These are phyloP conservation scores for Sporisorium sorghi DNA, from an alignment of 1,284 basidiomycete species.

Conservation along the genomic window DNA sequence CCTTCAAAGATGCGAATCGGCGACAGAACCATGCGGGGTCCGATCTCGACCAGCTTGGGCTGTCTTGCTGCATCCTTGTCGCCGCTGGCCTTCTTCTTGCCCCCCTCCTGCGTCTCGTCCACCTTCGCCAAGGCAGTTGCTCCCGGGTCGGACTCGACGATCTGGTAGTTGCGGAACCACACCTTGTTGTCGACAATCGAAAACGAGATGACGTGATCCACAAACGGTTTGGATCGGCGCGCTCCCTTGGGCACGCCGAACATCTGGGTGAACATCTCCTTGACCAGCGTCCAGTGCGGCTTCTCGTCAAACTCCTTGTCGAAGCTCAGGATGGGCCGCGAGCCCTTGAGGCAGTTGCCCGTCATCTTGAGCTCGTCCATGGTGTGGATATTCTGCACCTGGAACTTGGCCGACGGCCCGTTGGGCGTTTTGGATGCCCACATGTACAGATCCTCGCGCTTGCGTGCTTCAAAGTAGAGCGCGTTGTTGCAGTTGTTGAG, in stretches of 20 bases:
- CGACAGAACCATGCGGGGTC: constrained; percentile 94
- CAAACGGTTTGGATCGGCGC: constrained; percentile 92
- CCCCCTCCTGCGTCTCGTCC: constrained; percentile 72
- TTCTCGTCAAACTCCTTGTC: constrained; percentile 89
- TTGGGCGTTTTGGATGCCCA: constrained; percentile 98
- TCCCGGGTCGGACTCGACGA: constrained; percentile 75
- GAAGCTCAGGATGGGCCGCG: constrained; percentile 90
- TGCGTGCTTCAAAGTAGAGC: constrained; percentile 94
- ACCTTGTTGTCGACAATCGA: constrained; percentile 95
- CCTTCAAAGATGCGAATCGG: constrained; percentile 99
- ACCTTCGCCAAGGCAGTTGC: constrained; percentile 57
- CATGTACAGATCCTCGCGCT: constrained; percentile 89
- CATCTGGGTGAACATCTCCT: constrained; percentile 95
- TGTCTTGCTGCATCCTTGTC: constrained; percentile 38
- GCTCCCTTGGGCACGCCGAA: constrained; percentile 93
- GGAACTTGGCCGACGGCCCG: constrained; percentile 95
- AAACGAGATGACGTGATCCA: constrained; percentile 97
- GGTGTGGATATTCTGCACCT: constrained; percentile 98
- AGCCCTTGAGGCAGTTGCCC: constrained; percentile 97
- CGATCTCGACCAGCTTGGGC: constrained; percentile 75
- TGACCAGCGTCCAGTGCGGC: constrained; percentile 88
- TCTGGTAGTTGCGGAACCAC: constrained; percentile 99
- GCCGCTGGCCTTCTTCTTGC: constrained; percentile 41
- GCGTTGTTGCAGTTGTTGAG: constrained; percentile 98
- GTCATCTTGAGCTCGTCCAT: constrained; percentile 99